A percentile compares a stretch with the other conserved stretches of the same genome.
These are phyloP conservation scores for Gossypium arboreum DNA, from an alignment of 345 rosid genomes.

Conservation along the genomic window DNA sequence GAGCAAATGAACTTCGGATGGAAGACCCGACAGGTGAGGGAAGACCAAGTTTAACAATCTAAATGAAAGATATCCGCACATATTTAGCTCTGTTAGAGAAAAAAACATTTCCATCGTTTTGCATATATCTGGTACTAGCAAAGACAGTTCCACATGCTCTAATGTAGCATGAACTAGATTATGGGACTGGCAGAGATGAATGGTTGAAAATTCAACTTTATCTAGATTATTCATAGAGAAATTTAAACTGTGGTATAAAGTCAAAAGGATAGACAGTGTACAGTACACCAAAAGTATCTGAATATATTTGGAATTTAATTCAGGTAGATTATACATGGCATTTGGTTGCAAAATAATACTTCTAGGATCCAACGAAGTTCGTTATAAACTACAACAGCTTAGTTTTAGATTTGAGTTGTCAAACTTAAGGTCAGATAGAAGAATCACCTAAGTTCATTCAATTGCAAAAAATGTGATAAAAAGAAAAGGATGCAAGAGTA, in stretches of 20 bases:
- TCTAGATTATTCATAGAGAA: background rate
- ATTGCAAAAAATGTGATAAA: background rate
- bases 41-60: background rate
- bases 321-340: background rate
- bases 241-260: background rate
- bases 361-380: background rate
- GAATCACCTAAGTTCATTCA: background rate
- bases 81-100: background rate
- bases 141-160: background rate
- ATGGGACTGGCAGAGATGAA: background rate
- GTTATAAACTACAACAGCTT: background rate
- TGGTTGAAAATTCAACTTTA: background rate
- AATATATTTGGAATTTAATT: background rate
- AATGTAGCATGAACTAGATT: background rate
- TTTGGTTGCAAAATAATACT: background rate
- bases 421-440: background rate
- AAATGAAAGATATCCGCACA: background rate
- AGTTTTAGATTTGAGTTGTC: background rate
- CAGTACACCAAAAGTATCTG: background rate
- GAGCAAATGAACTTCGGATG: background rate
- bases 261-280: background rate
- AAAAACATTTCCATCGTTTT: background rate
- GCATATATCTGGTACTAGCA: background rate
- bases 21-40: background rate
- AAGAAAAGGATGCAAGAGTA: background rate